These are phyloP conservation scores for Orbilia blumenaviensis DNA, from an alignment of 2,329 filamentous ascomycete species.

Conservation along the genomic window DNA sequence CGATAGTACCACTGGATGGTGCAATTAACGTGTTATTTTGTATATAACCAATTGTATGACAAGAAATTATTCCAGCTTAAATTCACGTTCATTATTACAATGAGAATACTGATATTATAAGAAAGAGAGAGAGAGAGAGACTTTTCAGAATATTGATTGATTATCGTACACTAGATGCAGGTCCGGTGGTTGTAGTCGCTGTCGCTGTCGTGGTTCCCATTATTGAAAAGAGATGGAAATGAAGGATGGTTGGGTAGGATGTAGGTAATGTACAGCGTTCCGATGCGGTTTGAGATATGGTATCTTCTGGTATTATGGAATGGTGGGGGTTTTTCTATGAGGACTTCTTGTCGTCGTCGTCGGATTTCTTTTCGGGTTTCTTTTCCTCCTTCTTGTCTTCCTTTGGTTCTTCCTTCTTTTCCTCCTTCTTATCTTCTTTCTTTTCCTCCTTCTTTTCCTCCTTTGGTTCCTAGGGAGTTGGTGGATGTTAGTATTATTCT, in stretches of 20 bases:
- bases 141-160: not conserved
- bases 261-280: not conserved
- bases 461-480: not conserved
- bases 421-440: conserved; percentile 18
- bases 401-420: conserved; percentile 31
- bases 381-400: conserved; percentile 35
- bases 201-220: not conserved
- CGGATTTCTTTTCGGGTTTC: conserved; percentile 16
- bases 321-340: not conserved
- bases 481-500: not conserved
- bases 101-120: no score
- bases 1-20: no score
- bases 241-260: not conserved
- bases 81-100: no score
- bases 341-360: conserved; percentile 26
- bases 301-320: not conserved
- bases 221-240: no score
- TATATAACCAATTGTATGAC: no score
- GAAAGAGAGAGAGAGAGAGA: not conserved
- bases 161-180: not conserved
- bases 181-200: no score
- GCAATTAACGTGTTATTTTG: no score
- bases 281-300: not conserved
- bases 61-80: no score
- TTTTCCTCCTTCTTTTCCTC: conserved; percentile 37